These are phyloP conservation scores for Agarophyton chilense DNA, from an alignment of 23 red algal genomes.

Conservation along the genomic window DNA sequence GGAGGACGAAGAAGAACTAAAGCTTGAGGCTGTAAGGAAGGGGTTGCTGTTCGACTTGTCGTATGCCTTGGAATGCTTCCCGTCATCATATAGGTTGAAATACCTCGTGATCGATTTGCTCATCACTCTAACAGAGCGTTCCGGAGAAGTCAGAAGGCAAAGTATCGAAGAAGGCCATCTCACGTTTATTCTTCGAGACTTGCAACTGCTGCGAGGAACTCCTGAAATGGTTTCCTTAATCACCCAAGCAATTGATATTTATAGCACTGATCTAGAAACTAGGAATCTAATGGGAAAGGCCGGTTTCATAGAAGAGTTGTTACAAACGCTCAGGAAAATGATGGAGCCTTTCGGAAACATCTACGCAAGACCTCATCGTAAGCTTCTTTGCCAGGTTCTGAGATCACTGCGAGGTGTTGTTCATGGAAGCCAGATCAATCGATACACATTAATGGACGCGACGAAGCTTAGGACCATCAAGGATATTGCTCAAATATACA, in stretches of 20 bases:
- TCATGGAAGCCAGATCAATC: conserved; percentile 1
- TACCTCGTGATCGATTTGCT: conserved; percentile 8
- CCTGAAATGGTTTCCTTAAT: neutral
- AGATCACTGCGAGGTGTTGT: neutral
- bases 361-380: neutral
- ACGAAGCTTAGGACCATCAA: neutral
- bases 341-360: neutral
- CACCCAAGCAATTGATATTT: neutral
- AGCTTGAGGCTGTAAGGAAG: neutral
- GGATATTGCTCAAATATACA: neutral
- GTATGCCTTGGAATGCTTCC: neutral
- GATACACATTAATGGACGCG: conserved; percentile 5
- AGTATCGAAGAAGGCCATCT: conserved; percentile 27
- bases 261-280: neutral
- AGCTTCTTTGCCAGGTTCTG: neutral
- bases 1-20: conserved; percentile 20
- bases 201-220: neutral
- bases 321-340: neutral
- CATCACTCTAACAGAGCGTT: conserved; percentile 6
- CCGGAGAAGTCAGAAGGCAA: conserved; percentile 25
- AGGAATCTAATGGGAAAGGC: conserved; percentile 1
- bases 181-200: neutral
- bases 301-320: neutral
- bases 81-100: neutral
- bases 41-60: neutral